phyloP scores from a whole-genome alignment of 768 basidiomycete genomes.

The Xerocomus brunneocitrinus region DNA sequence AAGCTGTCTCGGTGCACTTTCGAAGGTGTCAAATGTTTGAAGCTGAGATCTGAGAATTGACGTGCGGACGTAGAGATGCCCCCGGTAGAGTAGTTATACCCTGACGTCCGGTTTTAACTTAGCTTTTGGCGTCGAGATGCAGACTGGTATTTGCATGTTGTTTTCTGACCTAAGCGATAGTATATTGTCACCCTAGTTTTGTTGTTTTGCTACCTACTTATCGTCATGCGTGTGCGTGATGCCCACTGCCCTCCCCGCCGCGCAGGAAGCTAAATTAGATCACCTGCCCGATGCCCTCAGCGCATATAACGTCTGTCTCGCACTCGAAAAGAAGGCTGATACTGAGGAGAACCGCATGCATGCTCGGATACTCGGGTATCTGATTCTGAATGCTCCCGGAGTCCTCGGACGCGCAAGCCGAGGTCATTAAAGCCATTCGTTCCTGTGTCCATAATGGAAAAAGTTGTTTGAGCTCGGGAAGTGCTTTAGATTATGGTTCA shows the following conservation, averaged over 20 bases:
- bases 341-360: neutral
- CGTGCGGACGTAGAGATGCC: neutral
- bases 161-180: too few species aligned
- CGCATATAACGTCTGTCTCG: neutral
- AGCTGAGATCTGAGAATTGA: conserved; percentile 27
- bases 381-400: neutral
- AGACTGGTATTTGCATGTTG: too few species aligned
- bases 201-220: too few species aligned
- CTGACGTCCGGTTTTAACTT: neutral
- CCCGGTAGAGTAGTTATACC: neutral
- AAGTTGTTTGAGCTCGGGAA: neutral
- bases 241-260: too few species aligned
- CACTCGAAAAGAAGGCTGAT: neutral
- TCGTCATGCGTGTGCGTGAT: too few species aligned
- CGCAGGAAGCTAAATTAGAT: too few species aligned
- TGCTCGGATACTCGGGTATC: neutral
- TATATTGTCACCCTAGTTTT: too few species aligned
- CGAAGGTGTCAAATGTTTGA: conserved; percentile 34
- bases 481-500: neutral
- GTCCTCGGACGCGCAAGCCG: neutral
- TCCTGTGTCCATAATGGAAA: neutral
- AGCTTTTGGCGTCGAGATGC: too few species aligned
- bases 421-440: neutral
- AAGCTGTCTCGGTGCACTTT: conserved; percentile 33
- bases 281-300: neutral